Conservation (phyloP, 768 basidiomycete genomes). For the Suillus americanus region DNA sequence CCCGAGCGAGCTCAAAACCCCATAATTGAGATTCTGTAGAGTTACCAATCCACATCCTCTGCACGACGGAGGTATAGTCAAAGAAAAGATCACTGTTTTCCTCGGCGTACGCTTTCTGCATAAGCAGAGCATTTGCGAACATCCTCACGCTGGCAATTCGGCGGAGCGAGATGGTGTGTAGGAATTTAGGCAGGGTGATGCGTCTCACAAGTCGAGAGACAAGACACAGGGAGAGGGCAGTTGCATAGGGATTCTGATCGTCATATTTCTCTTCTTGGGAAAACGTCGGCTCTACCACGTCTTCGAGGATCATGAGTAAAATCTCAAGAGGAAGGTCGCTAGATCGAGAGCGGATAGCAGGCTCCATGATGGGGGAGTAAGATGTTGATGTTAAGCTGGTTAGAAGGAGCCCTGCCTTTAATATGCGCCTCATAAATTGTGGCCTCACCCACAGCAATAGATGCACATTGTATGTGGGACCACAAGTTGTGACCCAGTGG, state of each 20-base stretch:
- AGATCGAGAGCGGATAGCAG: conserved; percentile 13
- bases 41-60: neutral
- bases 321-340: conserved; percentile 35
- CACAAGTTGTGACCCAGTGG: neutral
- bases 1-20: neutral
- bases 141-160: neutral
- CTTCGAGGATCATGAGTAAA: conserved; percentile 31
- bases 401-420: neutral
- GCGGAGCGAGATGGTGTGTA: conserved; percentile 23
- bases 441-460: neutral
- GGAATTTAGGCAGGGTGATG: conserved; percentile 15
- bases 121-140: neutral
- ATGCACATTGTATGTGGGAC: neutral
- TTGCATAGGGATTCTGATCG: conserved; percentile 14
- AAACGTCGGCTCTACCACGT: conserved; percentile 28
- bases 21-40: accelerated
- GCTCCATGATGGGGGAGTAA: neutral
- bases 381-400: neutral
- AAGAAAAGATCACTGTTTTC: neutral
- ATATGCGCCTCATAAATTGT: neutral
- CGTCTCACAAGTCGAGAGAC: conserved; percentile 35
- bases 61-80: neutral
- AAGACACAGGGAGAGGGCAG: conserved; percentile 30
- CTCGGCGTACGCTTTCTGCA: neutral
- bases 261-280: neutral